Evolutionary conservation across 75 land plant species (phyloP).

Genomic region (Picea glauca): DNA sequence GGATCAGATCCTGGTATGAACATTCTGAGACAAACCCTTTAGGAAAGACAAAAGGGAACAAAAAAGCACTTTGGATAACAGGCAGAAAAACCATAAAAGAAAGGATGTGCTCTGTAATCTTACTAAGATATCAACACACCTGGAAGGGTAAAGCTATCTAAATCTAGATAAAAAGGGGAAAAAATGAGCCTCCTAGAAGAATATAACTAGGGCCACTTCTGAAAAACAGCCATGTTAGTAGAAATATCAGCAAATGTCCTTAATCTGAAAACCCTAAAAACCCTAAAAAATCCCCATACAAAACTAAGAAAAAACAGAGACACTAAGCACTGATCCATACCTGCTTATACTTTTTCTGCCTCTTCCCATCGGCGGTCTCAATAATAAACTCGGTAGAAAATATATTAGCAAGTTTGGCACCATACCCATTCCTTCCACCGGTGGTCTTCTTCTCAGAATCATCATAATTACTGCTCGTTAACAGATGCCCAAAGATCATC

Average conservation of each 20-base stretch:
- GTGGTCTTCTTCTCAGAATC: constrained; percentile 94
- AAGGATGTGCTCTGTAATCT: neutral
- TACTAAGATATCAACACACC: neutral
- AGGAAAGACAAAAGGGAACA: too few relatives aligned
- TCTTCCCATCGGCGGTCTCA: constrained; percentile 92
- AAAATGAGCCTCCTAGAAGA: neutral
- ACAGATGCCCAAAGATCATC: constrained; percentile 89
- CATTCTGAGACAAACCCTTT: too few relatives aligned
- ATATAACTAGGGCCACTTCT: too few relatives aligned
- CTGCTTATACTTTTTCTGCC: constrained; percentile 90
- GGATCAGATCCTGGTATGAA: too few relatives aligned
- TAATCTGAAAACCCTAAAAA: neutral
- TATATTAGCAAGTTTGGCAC: constrained; percentile 86
- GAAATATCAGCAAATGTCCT: neutral
- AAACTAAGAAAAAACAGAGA: neutral
- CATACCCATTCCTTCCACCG: constrained; percentile 95
- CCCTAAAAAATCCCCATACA: neutral
- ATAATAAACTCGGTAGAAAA: constrained; percentile 95
- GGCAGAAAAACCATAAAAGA: neutral
- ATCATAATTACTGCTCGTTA: constrained; percentile 96
- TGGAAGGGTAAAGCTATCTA: neutral
- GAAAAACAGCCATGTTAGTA: too few relatives aligned
- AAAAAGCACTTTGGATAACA: neutral
- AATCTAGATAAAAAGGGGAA: neutral
- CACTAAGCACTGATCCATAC: constrained; percentile 19